Evolutionary conservation across 2,329 filamentous ascomycete genomes (phyloP).

Genomic region (Alternaria gansuensis): DNA sequence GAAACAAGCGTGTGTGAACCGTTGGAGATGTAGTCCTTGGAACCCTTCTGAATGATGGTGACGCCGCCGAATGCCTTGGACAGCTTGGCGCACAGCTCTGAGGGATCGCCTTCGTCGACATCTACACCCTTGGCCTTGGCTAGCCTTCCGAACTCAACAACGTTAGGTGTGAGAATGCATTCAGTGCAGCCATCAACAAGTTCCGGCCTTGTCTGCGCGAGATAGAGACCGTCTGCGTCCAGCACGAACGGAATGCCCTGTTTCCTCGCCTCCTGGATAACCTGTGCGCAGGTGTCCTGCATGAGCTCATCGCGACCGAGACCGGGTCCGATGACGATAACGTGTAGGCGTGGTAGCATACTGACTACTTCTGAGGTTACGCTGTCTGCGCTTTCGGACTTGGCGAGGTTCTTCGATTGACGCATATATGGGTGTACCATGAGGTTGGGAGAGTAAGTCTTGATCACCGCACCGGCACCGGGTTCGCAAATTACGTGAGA

Average conservation of each 20-base stretch:
- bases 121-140: conserved; percentile 79
- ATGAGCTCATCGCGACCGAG: conserved; percentile 89
- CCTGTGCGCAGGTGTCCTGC: conserved; percentile 81
- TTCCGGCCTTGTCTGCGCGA: conserved; percentile 78
- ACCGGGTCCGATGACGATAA: conserved; percentile 90
- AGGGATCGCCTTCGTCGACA: conserved; percentile 60
- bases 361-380: conserved; percentile 75
- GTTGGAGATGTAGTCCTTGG: conserved; percentile 82
- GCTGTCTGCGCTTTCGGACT: conserved; percentile 66
- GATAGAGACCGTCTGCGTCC: conserved; percentile 85
- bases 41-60: conserved; percentile 89
- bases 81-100: conserved; percentile 72
- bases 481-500: conserved; percentile 96
- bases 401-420: conserved; percentile 69
- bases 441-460: conserved; percentile 95
- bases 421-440: conserved; percentile 99
- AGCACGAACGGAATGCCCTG: conserved; percentile 80
- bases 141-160: conserved; percentile 87
- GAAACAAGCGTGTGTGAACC: conserved; percentile 77
- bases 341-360: conserved; percentile 87
- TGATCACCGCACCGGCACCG: conserved; percentile 83
- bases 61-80: conserved; percentile 83
- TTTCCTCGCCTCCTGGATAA: conserved; percentile 80
- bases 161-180: conserved; percentile 92
- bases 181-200: conserved; percentile 81